These are phyloP conservation scores for Penicillium silybi DNA, from an alignment of 495 filamentous ascomycete species.

Conservation along the genomic window DNA sequence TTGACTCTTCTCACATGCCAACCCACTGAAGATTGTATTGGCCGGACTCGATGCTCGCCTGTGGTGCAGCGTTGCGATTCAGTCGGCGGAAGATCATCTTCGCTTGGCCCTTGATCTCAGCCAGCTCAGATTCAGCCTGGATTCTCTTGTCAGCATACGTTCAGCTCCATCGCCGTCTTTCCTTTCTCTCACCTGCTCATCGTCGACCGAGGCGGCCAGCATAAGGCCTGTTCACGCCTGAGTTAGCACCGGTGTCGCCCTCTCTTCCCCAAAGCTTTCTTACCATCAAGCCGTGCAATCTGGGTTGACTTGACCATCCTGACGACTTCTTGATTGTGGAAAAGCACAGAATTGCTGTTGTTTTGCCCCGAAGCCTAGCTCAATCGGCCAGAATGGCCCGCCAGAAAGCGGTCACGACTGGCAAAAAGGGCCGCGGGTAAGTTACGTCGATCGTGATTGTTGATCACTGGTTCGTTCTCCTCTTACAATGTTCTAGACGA, in stretches of 20 bases:
- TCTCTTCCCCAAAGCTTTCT: slow-evolving; percentile 11
- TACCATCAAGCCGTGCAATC: slow-evolving; percentile 91
- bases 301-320: slow-evolving; percentile 93
- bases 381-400: slow-evolving; percentile 32
- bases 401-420: slow-evolving; percentile 32
- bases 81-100: slow-evolving; percentile 86
- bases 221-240: slow-evolving; percentile 65
- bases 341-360: slow-evolving; percentile 8
- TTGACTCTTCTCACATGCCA: background rate
- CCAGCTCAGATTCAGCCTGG: slow-evolving; percentile 68
- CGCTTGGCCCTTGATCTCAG: slow-evolving; percentile 84
- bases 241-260: slow-evolving; percentile 21
- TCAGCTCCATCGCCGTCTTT: background rate
- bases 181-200: slow-evolving; percentile 59
- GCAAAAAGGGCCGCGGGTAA: slow-evolving; percentile 28
- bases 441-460: slow-evolving; percentile 7
- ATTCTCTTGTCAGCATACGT: background rate
- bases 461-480: slow-evolving; percentile 5
- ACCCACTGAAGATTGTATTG: slow-evolving; percentile 83
- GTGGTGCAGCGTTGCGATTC: slow-evolving; percentile 79
- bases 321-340: slow-evolving; percentile 3
- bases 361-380: slow-evolving; percentile 6
- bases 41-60: slow-evolving; percentile 87
- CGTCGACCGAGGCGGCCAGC: slow-evolving; percentile 92
- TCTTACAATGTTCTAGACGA: slow-evolving; percentile 20